Base-by-base conservation (phyloP, 495 filamentous ascomycete species). In the Podospora sp. region DNA sequence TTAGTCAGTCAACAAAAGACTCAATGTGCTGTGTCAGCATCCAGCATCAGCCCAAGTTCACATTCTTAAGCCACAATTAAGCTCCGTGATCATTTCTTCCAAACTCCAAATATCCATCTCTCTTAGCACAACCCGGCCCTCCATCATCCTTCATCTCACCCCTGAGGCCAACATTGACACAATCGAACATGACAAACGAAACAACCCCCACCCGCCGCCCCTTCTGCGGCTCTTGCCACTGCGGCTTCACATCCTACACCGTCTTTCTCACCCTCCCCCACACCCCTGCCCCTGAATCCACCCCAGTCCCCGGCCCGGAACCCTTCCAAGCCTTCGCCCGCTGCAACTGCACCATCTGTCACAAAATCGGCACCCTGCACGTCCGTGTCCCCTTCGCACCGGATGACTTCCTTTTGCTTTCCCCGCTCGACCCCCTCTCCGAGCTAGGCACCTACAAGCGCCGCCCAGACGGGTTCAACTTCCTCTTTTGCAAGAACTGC, bases 281-380 rank as follows among this genome's bases (percentile, higher is more conserved):
- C 50, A 20, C 63, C 2, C 49, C 65, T 2, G 68, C 62, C 25
- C 62, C 62, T 0, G 62, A 51, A 1, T 21, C 46, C 26, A n/a
- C 62, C 1, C 25, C 25, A 0, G 26, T 63, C 50, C 62, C 62
- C 0, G 46, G 46, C 50, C 8, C 67, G 22, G 70, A 73, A 60
- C 55, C 49, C 57, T 27, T 74, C 62, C 72, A 75, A 51, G 58
- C 49, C 51, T 27, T 75, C 65, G 65, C 73, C 71, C 62, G 69
- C 50, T 79, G 77, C 70, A 79, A 78, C 63, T 79, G 77, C 69
- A 71, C 59, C 24, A 72, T 74, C 36, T 79, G 77, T 69, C 69
- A 74, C 59, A 79, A 79, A 65, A 70, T 71, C 36, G 69, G 68
- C 20, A 66, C 76, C 64, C 69, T 79, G 60, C 77, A 79, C 69